phyloP scores from a whole-genome alignment of 305 asterid genomes.

The Rubia tinctorum region DNA sequence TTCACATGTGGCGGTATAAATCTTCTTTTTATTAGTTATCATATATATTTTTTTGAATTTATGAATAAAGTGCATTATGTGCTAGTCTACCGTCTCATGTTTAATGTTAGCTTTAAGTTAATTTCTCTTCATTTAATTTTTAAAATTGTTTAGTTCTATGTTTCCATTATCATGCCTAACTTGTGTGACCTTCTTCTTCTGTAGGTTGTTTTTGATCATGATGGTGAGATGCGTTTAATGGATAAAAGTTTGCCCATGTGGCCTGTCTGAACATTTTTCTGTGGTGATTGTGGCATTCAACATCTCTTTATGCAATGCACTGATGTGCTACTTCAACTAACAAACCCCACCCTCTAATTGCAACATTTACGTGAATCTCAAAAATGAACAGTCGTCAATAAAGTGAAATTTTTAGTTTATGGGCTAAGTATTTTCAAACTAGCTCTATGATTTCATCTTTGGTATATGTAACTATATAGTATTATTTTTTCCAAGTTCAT shows the following conservation, averaged over 20 bases:
- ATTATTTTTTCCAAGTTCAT: not conserved
- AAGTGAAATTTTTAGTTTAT: not conserved
- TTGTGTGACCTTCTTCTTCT: constrained; percentile 18
- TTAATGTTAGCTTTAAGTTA: not conserved
- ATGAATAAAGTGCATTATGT: not conserved
- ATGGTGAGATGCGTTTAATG: constrained; percentile 55
- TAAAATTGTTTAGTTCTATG: not conserved
- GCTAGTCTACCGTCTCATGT: not conserved
- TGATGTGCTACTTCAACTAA: no score
- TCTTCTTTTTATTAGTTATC: constrained; percentile 17
- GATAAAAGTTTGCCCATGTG: not conserved
- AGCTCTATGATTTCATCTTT: constrained; percentile 2
- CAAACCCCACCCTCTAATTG: not conserved
- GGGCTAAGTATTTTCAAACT: not conserved
- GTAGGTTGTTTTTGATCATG: constrained; percentile 96
- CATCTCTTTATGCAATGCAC: not conserved
- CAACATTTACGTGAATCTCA: not conserved
- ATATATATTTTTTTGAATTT: not conserved
- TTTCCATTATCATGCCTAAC: constrained; percentile 21
- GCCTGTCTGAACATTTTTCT: not conserved
- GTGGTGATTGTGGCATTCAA: not conserved
- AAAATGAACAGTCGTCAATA: not conserved
- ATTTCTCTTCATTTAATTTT: not conserved
- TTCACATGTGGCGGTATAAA: constrained; percentile 82
- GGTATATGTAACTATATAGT: no score